Percentiles rank a stretch among this genome's conserved stretches.
Evolutionary conservation across 306 rosid species (phyloP).

Genomic region (Acacia acuminata): DNA sequence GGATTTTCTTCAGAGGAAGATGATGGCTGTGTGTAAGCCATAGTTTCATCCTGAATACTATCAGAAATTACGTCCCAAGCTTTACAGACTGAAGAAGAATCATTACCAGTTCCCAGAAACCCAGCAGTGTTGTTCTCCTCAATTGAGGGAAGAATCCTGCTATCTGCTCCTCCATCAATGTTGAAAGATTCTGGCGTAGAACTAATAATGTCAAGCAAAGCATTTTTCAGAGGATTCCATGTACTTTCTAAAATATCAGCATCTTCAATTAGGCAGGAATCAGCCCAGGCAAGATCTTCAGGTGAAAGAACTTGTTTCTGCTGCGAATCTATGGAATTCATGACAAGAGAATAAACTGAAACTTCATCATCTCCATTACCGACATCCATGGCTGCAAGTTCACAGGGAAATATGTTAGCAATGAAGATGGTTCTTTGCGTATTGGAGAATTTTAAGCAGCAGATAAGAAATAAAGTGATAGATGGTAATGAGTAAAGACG

Average conservation of each 20-base stretch:
- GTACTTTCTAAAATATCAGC: conserved; percentile 35
- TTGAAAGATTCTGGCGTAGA: conserved; percentile 39
- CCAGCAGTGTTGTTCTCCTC: conserved; percentile 16
- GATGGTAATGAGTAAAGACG: not conserved
- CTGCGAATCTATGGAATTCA: conserved; percentile 12
- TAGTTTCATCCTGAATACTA: not conserved
- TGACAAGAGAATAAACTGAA: conserved; percentile 27
- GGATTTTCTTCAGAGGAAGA: not conserved
- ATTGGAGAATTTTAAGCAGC: not conserved
- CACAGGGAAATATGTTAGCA: conserved; percentile 19
- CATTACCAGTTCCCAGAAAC: not conserved
- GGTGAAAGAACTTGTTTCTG: conserved; percentile 43
- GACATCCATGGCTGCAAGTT: conserved; percentile 42
- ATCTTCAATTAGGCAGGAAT: conserved; percentile 60
- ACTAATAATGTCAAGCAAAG: conserved; percentile 58
- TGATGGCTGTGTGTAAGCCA: not conserved
- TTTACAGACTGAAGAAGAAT: not conserved
- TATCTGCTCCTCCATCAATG: conserved; percentile 28
- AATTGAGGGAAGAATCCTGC: conserved; percentile 29
- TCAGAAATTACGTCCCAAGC: not conserved
- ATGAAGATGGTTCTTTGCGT: not conserved
- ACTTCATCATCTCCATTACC: conserved; percentile 22
- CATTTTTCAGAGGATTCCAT: conserved; percentile 60
- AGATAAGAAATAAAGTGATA: not conserved
- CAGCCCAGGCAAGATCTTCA: conserved; percentile 77